These are phyloP conservation scores for Phytophthora macrochlamydospora DNA, from an alignment of 352 stramenopile species.

Conservation along the genomic window DNA sequence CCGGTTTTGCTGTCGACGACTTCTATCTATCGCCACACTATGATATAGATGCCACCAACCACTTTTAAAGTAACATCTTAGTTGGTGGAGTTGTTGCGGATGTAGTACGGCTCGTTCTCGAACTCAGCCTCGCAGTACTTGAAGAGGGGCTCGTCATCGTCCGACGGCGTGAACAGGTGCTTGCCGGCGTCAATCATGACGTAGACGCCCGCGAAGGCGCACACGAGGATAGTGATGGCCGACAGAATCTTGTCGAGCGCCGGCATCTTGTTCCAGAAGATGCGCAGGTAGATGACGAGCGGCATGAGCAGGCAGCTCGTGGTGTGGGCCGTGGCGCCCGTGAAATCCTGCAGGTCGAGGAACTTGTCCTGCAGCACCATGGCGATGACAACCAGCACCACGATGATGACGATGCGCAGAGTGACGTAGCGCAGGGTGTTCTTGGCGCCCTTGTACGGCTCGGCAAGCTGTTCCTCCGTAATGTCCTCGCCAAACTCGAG, in stretches of 20 bases:
- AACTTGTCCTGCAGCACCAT: constrained; percentile 45
- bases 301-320: constrained; percentile 39
- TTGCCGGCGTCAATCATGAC: constrained; percentile 29
- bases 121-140: constrained; percentile 58
- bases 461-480: constrained; percentile 1
- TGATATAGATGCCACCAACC: not conserved
- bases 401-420: constrained; percentile 23
- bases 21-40: constrained; percentile 17
- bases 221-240: not conserved
- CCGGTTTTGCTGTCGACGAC: constrained; percentile 8
- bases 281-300: constrained; percentile 54
- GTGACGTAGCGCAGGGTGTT: constrained; percentile 24
- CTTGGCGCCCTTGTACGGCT: constrained; percentile 19
- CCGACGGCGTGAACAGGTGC: constrained; percentile 32
- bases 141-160: constrained; percentile 38
- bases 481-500: constrained; percentile 1
- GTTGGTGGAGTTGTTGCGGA: constrained; percentile 19
- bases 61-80: not conserved
- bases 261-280: constrained; percentile 33
- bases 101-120: constrained; percentile 66
- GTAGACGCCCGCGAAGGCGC: not conserved
- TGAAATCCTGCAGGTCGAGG: constrained; percentile 20
- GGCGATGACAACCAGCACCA: constrained; percentile 27
- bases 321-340: constrained; percentile 1
- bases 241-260: constrained; percentile 26